Percentiles rank a stretch among this genome's conserved stretches.
Conservation (phyloP, 495 filamentous ascomycete species). For the Penicillium coprophilum region DNA sequence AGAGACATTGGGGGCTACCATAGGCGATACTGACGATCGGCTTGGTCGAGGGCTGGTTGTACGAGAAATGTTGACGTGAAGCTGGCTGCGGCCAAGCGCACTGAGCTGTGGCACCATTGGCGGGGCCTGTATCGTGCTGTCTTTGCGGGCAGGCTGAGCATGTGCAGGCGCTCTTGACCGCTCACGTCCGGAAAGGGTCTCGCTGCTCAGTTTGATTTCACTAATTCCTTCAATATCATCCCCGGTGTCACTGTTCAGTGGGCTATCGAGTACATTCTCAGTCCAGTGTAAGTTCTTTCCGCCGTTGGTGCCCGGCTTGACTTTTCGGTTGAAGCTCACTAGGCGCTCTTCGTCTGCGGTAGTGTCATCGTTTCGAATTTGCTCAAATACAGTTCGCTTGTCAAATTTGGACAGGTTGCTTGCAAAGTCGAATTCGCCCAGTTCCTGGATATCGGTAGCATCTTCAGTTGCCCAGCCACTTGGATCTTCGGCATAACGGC, state of each 20-base stretch:
- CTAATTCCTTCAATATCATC: conserved; percentile 59
- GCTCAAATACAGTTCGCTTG: conserved; percentile 82
- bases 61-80: conserved; percentile 37
- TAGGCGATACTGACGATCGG: conserved; percentile 41
- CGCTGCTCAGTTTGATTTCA: conserved; percentile 55
- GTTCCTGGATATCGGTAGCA: conserved; percentile 93
- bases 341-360: conserved; percentile 86
- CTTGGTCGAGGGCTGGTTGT: conserved; percentile 45
- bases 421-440: conserved; percentile 91
- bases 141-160: conserved; percentile 61
- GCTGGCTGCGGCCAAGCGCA: conserved; percentile 35
- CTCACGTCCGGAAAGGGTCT: conserved; percentile 53
- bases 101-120: conserved; percentile 38
- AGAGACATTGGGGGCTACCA: conserved; percentile 33
- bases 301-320: conserved; percentile 73
- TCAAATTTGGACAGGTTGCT: conserved; percentile 89
- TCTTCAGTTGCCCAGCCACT: conserved; percentile 97
- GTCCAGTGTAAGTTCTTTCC: conserved; percentile 90
- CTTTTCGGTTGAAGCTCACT: conserved; percentile 80
- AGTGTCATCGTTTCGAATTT: conserved; percentile 82
- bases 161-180: conserved; percentile 49
- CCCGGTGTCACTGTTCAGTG: conserved; percentile 67
- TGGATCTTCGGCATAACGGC: conserved; percentile 56
- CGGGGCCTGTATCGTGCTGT: conserved; percentile 50
- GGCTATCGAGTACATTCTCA: conserved; percentile 82